These are phyloP conservation scores for Pythium graminicola DNA, from an alignment of 352 stramenopile genomes.

Conservation along the genomic window DNA sequence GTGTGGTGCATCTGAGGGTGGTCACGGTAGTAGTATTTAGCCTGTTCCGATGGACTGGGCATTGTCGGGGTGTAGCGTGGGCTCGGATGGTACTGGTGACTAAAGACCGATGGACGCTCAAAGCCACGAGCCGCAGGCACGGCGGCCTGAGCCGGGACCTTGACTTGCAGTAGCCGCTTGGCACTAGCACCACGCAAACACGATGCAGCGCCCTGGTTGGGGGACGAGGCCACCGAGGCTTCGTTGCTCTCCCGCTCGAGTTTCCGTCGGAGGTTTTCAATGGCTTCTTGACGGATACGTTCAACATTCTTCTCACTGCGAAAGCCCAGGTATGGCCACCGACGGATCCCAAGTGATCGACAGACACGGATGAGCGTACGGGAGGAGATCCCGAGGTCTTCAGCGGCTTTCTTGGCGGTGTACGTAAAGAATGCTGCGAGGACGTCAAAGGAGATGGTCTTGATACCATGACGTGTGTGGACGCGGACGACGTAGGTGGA, in stretches of 20 bases:
- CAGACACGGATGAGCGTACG: constrained; percentile 74
- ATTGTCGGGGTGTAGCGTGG: constrained; percentile 1
- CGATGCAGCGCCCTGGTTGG: constrained; percentile 35
- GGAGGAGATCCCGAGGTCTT: constrained; percentile 69
- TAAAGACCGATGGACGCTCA: constrained; percentile 1
- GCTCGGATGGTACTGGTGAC: background rate
- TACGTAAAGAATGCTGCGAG: constrained; percentile 63
- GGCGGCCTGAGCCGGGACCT: constrained; percentile 25
- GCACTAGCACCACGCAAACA: constrained; percentile 60
- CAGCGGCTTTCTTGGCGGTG: constrained; percentile 69
- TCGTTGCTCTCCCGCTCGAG: constrained; percentile 44
- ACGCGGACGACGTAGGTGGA: constrained; percentile 10
- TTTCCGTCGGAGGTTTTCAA: constrained; percentile 69
- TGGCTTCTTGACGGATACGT: constrained; percentile 64
- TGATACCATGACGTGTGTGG: constrained; percentile 34
- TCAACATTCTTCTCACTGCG: constrained; percentile 77
- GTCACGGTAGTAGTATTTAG: constrained; percentile 18
- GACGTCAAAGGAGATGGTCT: constrained; percentile 69
- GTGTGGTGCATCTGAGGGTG: constrained; percentile 31
- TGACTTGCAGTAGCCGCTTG: constrained; percentile 65
- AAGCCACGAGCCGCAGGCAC: background rate
- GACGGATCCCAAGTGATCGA: constrained; percentile 64
- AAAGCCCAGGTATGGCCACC: constrained; percentile 76
- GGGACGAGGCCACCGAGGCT: background rate
- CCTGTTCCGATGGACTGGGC: constrained; percentile 1